Evolutionary conservation across 345 rosid genomes (phyloP).

Genomic region (Sonneratia alba): DNA sequence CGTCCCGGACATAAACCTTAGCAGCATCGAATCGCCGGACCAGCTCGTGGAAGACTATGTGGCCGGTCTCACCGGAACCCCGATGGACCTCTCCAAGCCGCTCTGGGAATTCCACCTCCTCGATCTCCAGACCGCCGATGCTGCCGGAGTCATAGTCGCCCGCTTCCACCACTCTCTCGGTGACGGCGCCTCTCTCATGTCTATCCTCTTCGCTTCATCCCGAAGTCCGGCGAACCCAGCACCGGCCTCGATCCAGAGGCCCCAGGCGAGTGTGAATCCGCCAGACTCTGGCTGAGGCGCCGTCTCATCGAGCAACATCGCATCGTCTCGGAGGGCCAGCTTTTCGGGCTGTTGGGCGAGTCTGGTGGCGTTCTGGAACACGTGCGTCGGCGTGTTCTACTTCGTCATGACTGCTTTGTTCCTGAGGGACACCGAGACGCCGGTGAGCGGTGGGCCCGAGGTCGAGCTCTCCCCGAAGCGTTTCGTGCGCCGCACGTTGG

Average conservation of each 20-base stretch:
- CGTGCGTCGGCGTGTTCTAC: slow-evolving; percentile 17
- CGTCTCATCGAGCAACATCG: not conserved
- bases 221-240: slow-evolving; percentile 17
- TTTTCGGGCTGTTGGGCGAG: slow-evolving; percentile 1
- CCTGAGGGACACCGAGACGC: slow-evolving; percentile 42
- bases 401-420: slow-evolving; percentile 36
- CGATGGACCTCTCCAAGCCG: slow-evolving; percentile 22
- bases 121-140: slow-evolving; percentile 20
- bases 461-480: slow-evolving; percentile 15
- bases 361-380: slow-evolving; percentile 16
- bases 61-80: slow-evolving; percentile 11
- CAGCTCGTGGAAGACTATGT: slow-evolving; percentile 27
- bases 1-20: slow-evolving; percentile 9
- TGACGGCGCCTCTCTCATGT: slow-evolving; percentile 51
- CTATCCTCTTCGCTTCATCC: slow-evolving; percentile 46
- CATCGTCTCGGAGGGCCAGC: not conserved
- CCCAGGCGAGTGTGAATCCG: not conserved
- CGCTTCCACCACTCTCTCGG: slow-evolving; percentile 60
- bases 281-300: not conserved
- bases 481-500: slow-evolving; percentile 20
- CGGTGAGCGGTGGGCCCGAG: slow-evolving; percentile 31
- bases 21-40: slow-evolving; percentile 7
- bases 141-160: slow-evolving; percentile 27
- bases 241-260: slow-evolving; percentile 7
- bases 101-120: slow-evolving; percentile 39